phyloP scores from a whole-genome alignment of 495 filamentous ascomycete species.

The Paragyromitra xinjiangensis region DNA sequence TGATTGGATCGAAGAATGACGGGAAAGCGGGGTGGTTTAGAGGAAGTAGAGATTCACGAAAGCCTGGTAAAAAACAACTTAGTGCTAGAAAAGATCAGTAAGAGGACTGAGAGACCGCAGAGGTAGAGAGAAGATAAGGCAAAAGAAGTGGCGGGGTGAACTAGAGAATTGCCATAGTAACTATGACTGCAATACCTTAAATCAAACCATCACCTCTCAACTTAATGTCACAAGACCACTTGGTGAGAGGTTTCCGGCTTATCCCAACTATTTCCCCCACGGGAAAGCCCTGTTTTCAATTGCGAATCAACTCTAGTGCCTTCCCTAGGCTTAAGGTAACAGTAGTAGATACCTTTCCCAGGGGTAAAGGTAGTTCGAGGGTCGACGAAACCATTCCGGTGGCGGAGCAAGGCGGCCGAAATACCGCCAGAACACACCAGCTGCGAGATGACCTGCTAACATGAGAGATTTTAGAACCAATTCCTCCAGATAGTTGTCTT shows the following conservation, averaged over 20 bases:
- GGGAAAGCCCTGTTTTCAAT: not conserved
- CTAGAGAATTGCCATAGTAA: not conserved
- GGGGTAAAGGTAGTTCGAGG: not conserved
- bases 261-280: not conserved
- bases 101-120: not conserved
- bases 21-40: not conserved
- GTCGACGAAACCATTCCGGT: not conserved
- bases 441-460: not conserved
- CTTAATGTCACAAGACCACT: not conserved
- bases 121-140: not conserved
- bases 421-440: not conserved
- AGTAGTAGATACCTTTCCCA: not conserved
- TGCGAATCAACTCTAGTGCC: not conserved
- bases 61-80: not conserved
- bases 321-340: not conserved
- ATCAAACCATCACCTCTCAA: not conserved
- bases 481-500: too few relatives aligned
- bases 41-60: not conserved
- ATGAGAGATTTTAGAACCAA: not conserved
- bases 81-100: not conserved
- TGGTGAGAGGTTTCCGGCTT: not conserved
- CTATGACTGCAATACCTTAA: not conserved
- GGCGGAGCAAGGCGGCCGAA: not conserved
- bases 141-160: not conserved
- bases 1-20: not conserved